Base-by-base conservation (phyloP, 1,139 yeast species). In the Lodderomyces metapsilosis region DNA sequence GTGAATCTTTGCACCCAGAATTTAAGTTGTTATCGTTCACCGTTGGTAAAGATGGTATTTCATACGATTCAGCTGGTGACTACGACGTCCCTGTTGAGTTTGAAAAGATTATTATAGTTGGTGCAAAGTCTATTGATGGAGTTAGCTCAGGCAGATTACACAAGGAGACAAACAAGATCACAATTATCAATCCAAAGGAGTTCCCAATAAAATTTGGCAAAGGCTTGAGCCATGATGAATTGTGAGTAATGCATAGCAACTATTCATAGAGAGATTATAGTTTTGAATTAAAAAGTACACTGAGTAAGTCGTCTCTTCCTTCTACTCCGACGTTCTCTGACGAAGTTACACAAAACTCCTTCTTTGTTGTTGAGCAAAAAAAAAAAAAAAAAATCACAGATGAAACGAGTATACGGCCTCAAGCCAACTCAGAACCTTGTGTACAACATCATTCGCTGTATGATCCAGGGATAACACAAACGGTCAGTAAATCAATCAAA, bases 101-200 rank as follows among this genome's bases (percentile, higher is more conserved):
- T 37, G 95, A 86, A 53, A 77, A 74, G 50, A 74, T 91, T 20
- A 59, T 81, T 1, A 55, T 82, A 5, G 57, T 35, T 3, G 40
- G 41, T 12, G 13, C 30, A 12, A 16, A 27, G 17, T 40, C 20
- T 4, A 41, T 44, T 5, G 44, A 43, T 5, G 42, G 41, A 7
- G 72, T 64, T 3, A 32, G 35, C 18, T 22, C 40, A 8, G 39
- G 39, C 18, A 27, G 17, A 15, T 17, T 34, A 6, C 8, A 7
- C 18, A 22, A 15, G 5, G 32, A 28, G 11, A 15, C 32, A 15
- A 15, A 28, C 17, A 28, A 28, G 32, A 16, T 28, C 15, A 11
- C 12, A 15, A 28, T 28, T 18, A 15, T n/a, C 11, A 15, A 28
- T 15, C 32, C 32, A 28, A 28, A 15, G 8, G 32, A 28, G 11